Percentiles rank a stretch among this genome's conserved stretches.
Evolutionary conservation across 2,329 filamentous ascomycete species (phyloP).

Genomic region (Phoma sp.): DNA sequence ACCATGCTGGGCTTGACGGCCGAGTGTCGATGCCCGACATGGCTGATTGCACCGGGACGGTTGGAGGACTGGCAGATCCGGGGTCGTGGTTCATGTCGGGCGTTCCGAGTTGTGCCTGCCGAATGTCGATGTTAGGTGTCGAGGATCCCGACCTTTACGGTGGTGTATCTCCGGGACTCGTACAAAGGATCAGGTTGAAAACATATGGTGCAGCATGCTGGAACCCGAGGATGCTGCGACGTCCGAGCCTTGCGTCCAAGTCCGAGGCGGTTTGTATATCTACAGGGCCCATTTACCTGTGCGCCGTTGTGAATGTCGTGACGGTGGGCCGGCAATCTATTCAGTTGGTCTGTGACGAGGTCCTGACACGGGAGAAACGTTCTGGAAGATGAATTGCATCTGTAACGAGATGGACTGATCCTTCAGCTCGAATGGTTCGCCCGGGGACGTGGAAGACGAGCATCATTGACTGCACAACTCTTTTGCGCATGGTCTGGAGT

Average conservation of each 20-base stretch:
- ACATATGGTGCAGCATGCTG: background rate
- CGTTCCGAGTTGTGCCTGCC: conserved; percentile 4
- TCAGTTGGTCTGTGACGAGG: conserved; percentile 34
- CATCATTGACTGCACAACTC: conserved; percentile 3
- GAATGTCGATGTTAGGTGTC: background rate
- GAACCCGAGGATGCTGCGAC: conserved; percentile 6
- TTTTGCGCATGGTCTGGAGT: conserved; percentile 9
- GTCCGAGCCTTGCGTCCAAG: conserved; percentile 2
- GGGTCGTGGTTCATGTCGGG: conserved; percentile 4
- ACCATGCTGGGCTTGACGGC: conserved; percentile 10
- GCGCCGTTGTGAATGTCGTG: conserved; percentile 20
- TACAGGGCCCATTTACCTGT: conserved; percentile 12
- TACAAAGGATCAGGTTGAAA: conserved; percentile 1
- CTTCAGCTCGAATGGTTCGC: conserved; percentile 21
- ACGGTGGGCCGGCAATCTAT: conserved; percentile 40
- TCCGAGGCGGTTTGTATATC: conserved; percentile 12
- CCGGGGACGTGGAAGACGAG: conserved; percentile 8
- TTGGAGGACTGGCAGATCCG: conserved; percentile 7
- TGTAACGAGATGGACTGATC: conserved; percentile 19
- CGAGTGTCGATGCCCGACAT: conserved; percentile 16
- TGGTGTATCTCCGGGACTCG: conserved; percentile 2
- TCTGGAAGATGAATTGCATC: conserved; percentile 39
- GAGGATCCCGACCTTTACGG: background rate
- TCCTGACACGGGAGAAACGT: conserved; percentile 35
- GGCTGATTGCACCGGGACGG: conserved; percentile 18